A percentile compares a stretch with the other conserved stretches of the same genome.
These are phyloP conservation scores for Claviceps paspali DNA, from an alignment of 2,329 filamentous ascomycete species.

Conservation along the genomic window DNA sequence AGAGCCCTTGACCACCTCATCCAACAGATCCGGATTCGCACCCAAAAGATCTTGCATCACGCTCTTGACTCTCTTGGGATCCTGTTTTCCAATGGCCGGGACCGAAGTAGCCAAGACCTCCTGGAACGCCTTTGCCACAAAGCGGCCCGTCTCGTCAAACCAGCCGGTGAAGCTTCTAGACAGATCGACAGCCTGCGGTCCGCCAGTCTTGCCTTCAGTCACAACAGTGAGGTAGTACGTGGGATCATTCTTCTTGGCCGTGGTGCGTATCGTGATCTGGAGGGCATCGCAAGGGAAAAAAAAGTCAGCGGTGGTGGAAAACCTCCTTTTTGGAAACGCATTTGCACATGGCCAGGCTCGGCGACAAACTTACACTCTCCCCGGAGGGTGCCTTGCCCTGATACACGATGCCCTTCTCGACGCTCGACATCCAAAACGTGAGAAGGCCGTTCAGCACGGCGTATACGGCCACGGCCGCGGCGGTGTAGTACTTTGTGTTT, in stretches of 20 bases:
- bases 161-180: conserved; percentile 54
- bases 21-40: conserved; percentile 31
- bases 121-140: conserved; percentile 65
- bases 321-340: too few relatives aligned
- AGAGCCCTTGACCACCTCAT: conserved; percentile 24
- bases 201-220: conserved; percentile 25
- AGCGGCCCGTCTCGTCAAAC: conserved; percentile 60
- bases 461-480: conserved; percentile 66
- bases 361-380: conserved; percentile 36
- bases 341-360: too few relatives aligned
- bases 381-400: conserved; percentile 53
- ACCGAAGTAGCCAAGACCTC: conserved; percentile 57
- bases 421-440: conserved; percentile 69
- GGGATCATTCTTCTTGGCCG: conserved; percentile 64
- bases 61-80: conserved; percentile 40
- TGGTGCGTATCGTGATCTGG: conserved; percentile 59
- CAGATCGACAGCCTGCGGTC: conserved; percentile 34
- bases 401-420: conserved; percentile 74
- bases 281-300: conserved; percentile 3
- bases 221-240: conserved; percentile 63
- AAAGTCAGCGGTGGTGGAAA: too few relatives aligned
- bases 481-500: conserved; percentile 64
- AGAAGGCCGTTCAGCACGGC: conserved; percentile 62
- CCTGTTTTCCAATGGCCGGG: conserved; percentile 47
- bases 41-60: conserved; percentile 22